Conservation (phyloP, 768 basidiomycete genomes). For the Termitomyces sp. region DNA sequence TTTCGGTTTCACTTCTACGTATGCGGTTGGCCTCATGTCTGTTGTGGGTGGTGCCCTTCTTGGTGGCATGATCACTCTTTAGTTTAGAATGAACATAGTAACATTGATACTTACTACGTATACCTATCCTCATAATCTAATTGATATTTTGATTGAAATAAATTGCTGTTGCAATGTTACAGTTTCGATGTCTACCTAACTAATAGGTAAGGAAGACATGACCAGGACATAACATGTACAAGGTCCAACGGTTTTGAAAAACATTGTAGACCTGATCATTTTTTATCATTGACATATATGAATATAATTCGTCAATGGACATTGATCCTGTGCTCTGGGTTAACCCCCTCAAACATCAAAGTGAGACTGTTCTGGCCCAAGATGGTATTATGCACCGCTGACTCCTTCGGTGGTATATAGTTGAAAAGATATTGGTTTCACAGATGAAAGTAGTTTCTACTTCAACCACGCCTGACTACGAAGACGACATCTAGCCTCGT, state of each 20-base stretch:
- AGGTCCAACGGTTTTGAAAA: too few species aligned
- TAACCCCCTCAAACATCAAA: slow-evolving; percentile 8
- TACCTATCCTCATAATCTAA: background rate
- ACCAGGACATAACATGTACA: too few species aligned
- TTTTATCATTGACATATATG: too few species aligned
- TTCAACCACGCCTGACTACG: background rate
- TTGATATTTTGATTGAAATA: too few species aligned
- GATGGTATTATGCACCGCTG: background rate
- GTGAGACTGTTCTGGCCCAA: background rate
- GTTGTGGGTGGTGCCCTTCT: slow-evolving; percentile 36
- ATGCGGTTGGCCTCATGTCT: slow-evolving; percentile 30
- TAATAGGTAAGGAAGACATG: too few species aligned
- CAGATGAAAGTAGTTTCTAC: background rate
- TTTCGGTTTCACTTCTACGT: slow-evolving; percentile 24
- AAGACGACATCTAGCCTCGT: background rate
- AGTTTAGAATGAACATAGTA: slow-evolving; percentile 6
- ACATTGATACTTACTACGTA: background rate
- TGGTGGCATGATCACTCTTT: slow-evolving; percentile 37
- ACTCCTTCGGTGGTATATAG: background rate
- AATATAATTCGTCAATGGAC: too few species aligned
- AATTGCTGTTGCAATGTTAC: too few species aligned
- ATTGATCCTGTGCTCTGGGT: too few species aligned
- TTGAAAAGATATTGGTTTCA: slow-evolving; percentile 9
- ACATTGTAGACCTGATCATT: too few species aligned
- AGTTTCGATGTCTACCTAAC: too few species aligned